Base-by-base conservation (phyloP, 306 rosid genomes). In the Spatholobus suberectus region DNA sequence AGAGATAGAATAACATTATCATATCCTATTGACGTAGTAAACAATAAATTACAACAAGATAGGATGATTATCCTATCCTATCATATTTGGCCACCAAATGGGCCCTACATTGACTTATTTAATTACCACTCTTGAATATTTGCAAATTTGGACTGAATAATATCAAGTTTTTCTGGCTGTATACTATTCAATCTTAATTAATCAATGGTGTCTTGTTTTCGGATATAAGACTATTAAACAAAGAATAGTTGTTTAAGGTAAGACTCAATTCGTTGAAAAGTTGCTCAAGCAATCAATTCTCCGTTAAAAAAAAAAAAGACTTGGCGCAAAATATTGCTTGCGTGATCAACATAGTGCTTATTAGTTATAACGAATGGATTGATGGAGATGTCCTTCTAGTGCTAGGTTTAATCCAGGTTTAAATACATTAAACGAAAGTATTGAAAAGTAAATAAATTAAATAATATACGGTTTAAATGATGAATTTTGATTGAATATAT, bases 241-340 rank as follows among this genome's bases (percentile, higher is more conserved):
- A 13, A 14, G 14, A 67, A 7, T 37, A 20, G 3, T 78, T 21
- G 5, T 66, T 20, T 12, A 23, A 44, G 68, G 14, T 23, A 15
- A 44, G 29, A 63, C 32, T 29, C 81, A 44, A 27, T 43, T 44
- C 15, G 58, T 38, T 44, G 59, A 44, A 8, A 27, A 46, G 73
- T 18, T 62, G 32, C 58, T 35, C 32, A 68, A 51, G 67, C 20
- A 51, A 67, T 79, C 77, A 38, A 54, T 55, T 54, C 17, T 38
- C 57, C 41, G 15, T 20, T 76, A 41, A 12, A 69, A 38, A 7
- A 51, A n/a, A 8, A 44, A 17, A 1, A 0, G 1, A 5, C 62
- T 49, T 35, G 75, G 67, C 17, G 0, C 44, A 44, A 61, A 8
- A 63, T 37, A 38, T 43, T 63, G 20, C 71, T 76, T 59, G 71